phyloP scores from a whole-genome alignment of 345 rosid genomes.

The Camelina sativa region DNA sequence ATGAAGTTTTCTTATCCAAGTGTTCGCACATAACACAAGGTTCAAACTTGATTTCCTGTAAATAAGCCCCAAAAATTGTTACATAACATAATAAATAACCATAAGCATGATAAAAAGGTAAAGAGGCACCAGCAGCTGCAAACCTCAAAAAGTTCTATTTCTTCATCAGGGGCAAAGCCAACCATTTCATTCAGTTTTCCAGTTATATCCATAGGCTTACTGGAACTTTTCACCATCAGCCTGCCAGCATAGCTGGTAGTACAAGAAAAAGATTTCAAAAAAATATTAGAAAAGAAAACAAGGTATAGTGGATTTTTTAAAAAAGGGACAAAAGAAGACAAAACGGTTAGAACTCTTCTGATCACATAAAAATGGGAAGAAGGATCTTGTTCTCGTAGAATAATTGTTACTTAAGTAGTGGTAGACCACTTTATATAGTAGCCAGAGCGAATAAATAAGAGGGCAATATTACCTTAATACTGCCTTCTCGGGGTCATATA shows the following conservation, averaged over 20 bases:
- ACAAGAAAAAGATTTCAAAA: background rate
- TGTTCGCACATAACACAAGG: slow-evolving; percentile 88
- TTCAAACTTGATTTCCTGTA: slow-evolving; percentile 94
- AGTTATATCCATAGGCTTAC: slow-evolving; percentile 78
- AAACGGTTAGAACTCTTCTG: background rate
- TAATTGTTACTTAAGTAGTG: background rate
- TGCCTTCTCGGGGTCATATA: slow-evolving; percentile 77
- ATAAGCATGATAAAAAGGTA: slow-evolving; percentile 16
- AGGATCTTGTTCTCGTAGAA: slow-evolving; percentile 6
- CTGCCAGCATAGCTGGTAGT: slow-evolving; percentile 70
- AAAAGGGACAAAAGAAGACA: background rate
- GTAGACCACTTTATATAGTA: slow-evolving; percentile 16
- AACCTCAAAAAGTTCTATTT: slow-evolving; percentile 92
- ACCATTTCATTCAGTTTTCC: slow-evolving; percentile 83
- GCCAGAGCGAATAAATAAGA: background rate
- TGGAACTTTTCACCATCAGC: slow-evolving; percentile 76
- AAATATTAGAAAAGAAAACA: slow-evolving; percentile 23
- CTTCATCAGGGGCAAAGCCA: slow-evolving; percentile 86
- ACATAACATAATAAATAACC: slow-evolving; percentile 13
- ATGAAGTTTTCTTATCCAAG: slow-evolving; percentile 73
- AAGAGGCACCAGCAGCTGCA: slow-evolving; percentile 27
- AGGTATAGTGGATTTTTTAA: background rate
- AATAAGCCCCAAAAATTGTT: slow-evolving; percentile 3
- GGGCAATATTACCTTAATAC: slow-evolving; percentile 62
- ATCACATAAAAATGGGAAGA: slow-evolving; percentile 10